Conservation (phyloP, 2,329 filamentous ascomycete species). For the Paraphaeosphaeria minitans region DNA sequence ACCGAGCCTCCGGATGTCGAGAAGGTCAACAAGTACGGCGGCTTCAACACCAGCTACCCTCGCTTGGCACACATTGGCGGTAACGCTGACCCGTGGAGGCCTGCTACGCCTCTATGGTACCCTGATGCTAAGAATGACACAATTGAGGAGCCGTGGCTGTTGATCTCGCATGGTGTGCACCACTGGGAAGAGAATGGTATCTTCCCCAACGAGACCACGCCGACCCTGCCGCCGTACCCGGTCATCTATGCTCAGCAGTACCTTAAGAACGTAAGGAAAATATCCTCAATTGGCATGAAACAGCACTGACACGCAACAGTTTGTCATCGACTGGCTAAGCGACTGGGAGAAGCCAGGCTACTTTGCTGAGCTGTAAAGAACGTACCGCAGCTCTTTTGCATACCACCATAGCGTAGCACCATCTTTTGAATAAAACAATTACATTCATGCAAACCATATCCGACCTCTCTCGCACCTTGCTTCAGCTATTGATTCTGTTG, state of each 20-base stretch:
- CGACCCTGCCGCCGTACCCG: conserved; percentile 62
- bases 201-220: conserved; percentile 65
- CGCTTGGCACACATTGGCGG: conserved; percentile 80
- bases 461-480: too few species aligned
- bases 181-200: conserved; percentile 79
- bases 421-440: background rate
- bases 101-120: conserved; percentile 73
- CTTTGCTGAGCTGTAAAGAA: background rate
- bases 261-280: conserved; percentile 50
- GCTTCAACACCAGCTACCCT: conserved; percentile 72
- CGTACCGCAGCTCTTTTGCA: background rate
- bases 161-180: conserved; percentile 77
- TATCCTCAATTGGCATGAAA: background rate
- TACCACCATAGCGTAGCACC: background rate
- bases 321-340: conserved; percentile 70
- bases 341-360: background rate
- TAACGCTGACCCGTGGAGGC: conserved; percentile 79
- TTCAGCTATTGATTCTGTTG: too few species aligned
- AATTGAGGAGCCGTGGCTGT: conserved; percentile 69
- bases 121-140: conserved; percentile 64
- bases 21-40: conserved; percentile 77
- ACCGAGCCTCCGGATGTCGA: conserved; percentile 65
- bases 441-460: background rate
- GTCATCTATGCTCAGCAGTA: conserved; percentile 64
- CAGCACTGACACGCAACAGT: conserved; percentile 32